phyloP scores from a whole-genome alignment of 2,329 filamentous ascomycete species.

The Aspergillus tanneri region DNA sequence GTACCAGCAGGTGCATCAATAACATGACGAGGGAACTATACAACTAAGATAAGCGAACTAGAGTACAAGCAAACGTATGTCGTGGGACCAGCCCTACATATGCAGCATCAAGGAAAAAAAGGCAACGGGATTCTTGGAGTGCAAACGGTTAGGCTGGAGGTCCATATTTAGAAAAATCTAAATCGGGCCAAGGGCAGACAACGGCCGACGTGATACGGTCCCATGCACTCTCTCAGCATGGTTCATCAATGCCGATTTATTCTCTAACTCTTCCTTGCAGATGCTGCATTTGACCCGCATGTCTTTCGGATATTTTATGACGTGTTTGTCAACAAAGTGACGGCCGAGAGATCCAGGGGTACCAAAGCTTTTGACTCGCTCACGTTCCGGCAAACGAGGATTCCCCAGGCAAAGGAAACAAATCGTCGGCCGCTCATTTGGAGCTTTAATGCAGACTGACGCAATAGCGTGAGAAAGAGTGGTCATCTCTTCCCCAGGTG shows the following conservation, averaged over 20 bases:
- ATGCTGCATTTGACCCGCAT: constrained; percentile 21
- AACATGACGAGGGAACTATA: too few relatives aligned
- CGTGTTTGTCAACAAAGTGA: constrained; percentile 22
- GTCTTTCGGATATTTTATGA: constrained; percentile 20
- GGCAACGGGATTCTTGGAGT: too few relatives aligned
- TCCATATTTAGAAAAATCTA: too few relatives aligned
- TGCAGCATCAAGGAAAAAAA: too few relatives aligned
- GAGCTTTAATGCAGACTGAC: constrained; percentile 19
- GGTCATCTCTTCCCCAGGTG: constrained; percentile 8
- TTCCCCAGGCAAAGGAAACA: constrained; percentile 25
- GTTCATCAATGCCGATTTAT: constrained; percentile 19
- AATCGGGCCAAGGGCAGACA: constrained; percentile 15
- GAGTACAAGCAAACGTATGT: too few relatives aligned
- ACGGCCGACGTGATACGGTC: constrained; percentile 14
- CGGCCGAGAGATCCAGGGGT: constrained; percentile 24
- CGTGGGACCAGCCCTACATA: too few relatives aligned
- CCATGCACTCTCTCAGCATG: constrained; percentile 21
- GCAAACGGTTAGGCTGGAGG: too few relatives aligned
- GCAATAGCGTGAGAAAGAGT: constrained; percentile 17
- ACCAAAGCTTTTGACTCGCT: constrained; percentile 15
- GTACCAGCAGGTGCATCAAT: too few relatives aligned
- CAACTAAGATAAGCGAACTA: too few relatives aligned
- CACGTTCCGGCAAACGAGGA: constrained; percentile 12
- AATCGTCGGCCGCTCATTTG: constrained; percentile 19
- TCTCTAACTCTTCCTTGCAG: constrained; percentile 16